Conservation (phyloP, 73 alveolate genomes). For the Stentor coeruleus region DNA sequence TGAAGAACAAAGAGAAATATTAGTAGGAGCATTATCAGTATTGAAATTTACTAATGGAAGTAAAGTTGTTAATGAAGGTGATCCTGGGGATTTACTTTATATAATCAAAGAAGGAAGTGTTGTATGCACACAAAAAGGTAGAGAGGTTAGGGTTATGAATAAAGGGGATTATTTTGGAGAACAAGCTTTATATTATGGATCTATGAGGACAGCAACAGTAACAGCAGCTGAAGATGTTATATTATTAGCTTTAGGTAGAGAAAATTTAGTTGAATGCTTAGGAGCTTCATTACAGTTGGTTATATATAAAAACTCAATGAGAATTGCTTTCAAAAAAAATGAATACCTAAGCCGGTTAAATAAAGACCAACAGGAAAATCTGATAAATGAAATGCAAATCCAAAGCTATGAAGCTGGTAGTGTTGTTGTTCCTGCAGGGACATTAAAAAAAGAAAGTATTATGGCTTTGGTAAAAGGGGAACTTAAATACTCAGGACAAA, state of each 20-base stretch:
- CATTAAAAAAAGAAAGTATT: not conserved
- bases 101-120: conserved; percentile 24
- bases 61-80: conserved; percentile 19
- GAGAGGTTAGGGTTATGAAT: not conserved
- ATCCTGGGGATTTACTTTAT: conserved; percentile 22
- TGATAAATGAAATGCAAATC: not conserved
- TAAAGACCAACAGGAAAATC: not conserved
- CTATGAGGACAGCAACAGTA: conserved; percentile 10
- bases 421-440: conserved; percentile 20
- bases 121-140: not conserved
- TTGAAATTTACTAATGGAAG: conserved; percentile 5
- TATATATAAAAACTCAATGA: not conserved
- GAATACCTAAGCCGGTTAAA: not conserved
- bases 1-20: conserved; percentile 3
- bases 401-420: not conserved
- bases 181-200: not conserved
- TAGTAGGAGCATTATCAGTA: not conserved
- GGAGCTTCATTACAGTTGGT: conserved; percentile 8
- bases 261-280: not conserved
- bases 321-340: not conserved
- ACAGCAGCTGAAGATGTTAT: conserved; percentile 14
- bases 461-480: conserved; percentile 13
- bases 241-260: not conserved
- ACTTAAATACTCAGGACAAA: not conserved
- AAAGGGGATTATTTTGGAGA: conserved; percentile 30